Evolutionary conservation across 257 asterid genomes (phyloP).

Genomic region (Solanum dulcamara): DNA sequence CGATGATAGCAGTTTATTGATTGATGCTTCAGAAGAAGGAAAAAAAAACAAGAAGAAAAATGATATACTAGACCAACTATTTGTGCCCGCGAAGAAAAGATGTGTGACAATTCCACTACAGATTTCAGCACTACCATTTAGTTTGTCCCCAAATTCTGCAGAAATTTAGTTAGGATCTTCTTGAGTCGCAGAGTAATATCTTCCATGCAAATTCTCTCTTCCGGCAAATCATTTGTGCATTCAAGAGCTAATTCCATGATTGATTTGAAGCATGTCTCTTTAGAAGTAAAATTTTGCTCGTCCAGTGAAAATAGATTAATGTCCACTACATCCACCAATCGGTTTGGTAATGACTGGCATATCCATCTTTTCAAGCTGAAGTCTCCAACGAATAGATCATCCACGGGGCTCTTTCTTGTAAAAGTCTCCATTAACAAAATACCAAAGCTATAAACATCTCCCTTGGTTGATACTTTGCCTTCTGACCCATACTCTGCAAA

Average conservation of each 20-base stretch:
- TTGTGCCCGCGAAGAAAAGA: neutral
- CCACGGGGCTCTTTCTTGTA: slow-evolving; percentile 1
- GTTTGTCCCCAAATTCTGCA: neutral
- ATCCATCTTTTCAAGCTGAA: neutral
- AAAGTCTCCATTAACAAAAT: slow-evolving; percentile 4
- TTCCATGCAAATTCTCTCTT: neutral
- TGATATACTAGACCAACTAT: neutral
- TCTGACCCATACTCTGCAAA: neutral
- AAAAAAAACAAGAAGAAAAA: neutral
- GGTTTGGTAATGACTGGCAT: neutral
- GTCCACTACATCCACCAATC: neutral
- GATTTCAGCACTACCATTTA: neutral
- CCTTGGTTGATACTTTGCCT: neutral
- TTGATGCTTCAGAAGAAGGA: neutral
- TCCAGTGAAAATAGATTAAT: neutral
- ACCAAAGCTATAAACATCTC: slow-evolving; percentile 10
- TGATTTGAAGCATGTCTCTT: neutral
- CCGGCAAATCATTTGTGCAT: neutral
- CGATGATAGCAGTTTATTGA: neutral
- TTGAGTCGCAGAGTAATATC: neutral
- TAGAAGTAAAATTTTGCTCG: neutral
- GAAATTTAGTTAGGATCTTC: neutral
- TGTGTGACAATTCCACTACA: neutral
- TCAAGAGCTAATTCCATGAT: slow-evolving; percentile 1
- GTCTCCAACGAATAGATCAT: neutral